Percentiles rank a stretch among this genome's conserved stretches.
Evolutionary conservation across 306 rosid species (phyloP).

Genomic region (Oxytropis ochrocephala): DNA sequence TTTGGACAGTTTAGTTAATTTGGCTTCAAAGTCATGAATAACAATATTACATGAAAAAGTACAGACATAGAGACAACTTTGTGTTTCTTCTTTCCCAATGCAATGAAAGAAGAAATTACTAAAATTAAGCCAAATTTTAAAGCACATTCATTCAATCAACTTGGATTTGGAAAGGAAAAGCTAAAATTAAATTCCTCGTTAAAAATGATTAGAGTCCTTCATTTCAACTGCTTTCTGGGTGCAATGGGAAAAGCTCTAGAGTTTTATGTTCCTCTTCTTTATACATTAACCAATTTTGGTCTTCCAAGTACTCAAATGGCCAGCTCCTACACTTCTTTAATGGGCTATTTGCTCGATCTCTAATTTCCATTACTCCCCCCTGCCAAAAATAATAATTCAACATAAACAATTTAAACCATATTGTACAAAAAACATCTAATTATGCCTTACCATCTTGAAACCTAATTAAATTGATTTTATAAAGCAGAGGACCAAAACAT

Average conservation of each 20-base stretch:
- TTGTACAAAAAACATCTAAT: not conserved
- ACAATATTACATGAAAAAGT: conserved; percentile 4
- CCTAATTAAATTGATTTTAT: too few species aligned
- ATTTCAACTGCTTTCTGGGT: conserved; percentile 78
- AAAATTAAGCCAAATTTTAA: conserved; percentile 32
- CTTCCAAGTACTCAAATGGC: conserved; percentile 65
- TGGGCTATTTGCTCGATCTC: conserved; percentile 55
- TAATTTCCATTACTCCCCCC: conserved; percentile 36
- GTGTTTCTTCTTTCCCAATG: conserved; percentile 62
- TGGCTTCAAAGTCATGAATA: conserved; percentile 41
- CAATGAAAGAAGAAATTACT: conserved; percentile 28
- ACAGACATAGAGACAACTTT: conserved; percentile 37
- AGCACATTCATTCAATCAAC: conserved; percentile 13
- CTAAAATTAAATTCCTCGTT: not conserved
- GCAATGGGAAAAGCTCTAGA: conserved; percentile 91
- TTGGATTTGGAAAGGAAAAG: not conserved
- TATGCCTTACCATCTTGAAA: not conserved
- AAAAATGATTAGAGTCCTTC: conserved; percentile 30
- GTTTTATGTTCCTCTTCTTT: conserved; percentile 64
- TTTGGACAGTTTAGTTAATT: conserved; percentile 30
- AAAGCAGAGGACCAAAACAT: too few species aligned
- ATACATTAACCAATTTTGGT: conserved; percentile 27
- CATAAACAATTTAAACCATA: not conserved
- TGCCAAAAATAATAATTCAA: not conserved
- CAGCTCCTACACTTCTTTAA: conserved; percentile 75